Conservation (phyloP, 2,329 filamentous ascomycete species). For the Aspergillus quadrilineatus region DNA sequence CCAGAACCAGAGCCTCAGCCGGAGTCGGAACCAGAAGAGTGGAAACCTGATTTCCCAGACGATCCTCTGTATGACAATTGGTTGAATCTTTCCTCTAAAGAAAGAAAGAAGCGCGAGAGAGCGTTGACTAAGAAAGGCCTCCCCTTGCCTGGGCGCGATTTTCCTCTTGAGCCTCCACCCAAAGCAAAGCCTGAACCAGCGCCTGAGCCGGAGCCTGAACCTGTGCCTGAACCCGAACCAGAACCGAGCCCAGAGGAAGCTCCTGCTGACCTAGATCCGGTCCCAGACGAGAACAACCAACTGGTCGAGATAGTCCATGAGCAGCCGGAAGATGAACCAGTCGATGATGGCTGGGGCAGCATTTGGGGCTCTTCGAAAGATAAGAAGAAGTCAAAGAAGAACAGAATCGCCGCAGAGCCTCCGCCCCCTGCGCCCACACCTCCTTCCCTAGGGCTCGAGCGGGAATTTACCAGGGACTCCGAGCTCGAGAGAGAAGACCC, state of each 20-base stretch:
- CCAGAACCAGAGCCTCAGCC: constrained; percentile 24
- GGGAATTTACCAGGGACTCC: constrained; percentile 24
- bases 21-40: constrained; percentile 16
- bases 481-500: constrained; percentile 35
- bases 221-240: background rate
- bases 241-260: background rate
- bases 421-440: constrained; percentile 51
- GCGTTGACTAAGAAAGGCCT: constrained; percentile 16
- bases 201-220: constrained; percentile 4
- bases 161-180: constrained; percentile 23
- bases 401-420: constrained; percentile 43
- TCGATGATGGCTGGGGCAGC: constrained; percentile 33
- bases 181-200: constrained; percentile 9
- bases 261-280: constrained; percentile 12
- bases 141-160: constrained; percentile 28
- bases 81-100: constrained; percentile 17
- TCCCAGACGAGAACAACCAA: constrained; percentile 29
- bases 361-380: constrained; percentile 41
- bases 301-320: constrained; percentile 9
- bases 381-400: constrained; percentile 52
- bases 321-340: constrained; percentile 19
- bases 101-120: constrained; percentile 22
- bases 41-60: constrained; percentile 22
- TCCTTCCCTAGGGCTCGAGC: constrained; percentile 46
- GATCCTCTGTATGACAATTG: constrained; percentile 22